Evolutionary conservation across 1,284 basidiomycete genomes (phyloP).

Genomic region (Ganoderma lucidum): DNA sequence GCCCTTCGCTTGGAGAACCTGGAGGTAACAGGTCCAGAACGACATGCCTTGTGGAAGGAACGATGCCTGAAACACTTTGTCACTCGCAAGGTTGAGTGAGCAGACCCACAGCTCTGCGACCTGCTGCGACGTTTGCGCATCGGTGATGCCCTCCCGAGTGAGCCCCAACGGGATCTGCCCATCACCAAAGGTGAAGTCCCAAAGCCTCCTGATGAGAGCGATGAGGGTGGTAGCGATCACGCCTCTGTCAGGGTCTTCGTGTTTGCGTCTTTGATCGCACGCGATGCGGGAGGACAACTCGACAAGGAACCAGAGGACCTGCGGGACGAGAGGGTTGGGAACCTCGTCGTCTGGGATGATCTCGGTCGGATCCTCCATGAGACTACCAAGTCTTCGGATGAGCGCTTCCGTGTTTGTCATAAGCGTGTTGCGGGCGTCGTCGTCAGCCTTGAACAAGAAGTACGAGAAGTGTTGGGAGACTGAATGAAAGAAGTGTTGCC

Average conservation of each 20-base stretch:
- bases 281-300: constrained; percentile 59
- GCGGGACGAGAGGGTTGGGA: constrained; percentile 50
- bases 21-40: constrained; percentile 56
- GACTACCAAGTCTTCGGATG: constrained; percentile 47
- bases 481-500: constrained; percentile 37
- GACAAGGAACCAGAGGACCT: constrained; percentile 66
- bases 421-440: constrained; percentile 37
- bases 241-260: constrained; percentile 33
- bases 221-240: constrained; percentile 39
- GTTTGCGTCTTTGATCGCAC: constrained; percentile 35
- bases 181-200: constrained; percentile 60
- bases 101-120: constrained; percentile 80
- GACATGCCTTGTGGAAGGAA: constrained; percentile 32
- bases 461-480: constrained; percentile 39
- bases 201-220: constrained; percentile 59
- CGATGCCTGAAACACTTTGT: constrained; percentile 17
- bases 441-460: constrained; percentile 29
- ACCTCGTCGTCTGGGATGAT: constrained; percentile 37
- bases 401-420: constrained; percentile 47
- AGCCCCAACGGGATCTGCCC: constrained; percentile 52
- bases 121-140: constrained; percentile 34
- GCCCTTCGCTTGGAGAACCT: constrained; percentile 43
- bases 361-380: constrained; percentile 35
- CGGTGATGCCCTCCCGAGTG: constrained; percentile 49
- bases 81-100: constrained; percentile 58